Percentiles rank a stretch among this genome's conserved stretches.
These are phyloP conservation scores for Lachancea quebecensis DNA, from an alignment of 805 yeast genomes.

Conservation along the genomic window DNA sequence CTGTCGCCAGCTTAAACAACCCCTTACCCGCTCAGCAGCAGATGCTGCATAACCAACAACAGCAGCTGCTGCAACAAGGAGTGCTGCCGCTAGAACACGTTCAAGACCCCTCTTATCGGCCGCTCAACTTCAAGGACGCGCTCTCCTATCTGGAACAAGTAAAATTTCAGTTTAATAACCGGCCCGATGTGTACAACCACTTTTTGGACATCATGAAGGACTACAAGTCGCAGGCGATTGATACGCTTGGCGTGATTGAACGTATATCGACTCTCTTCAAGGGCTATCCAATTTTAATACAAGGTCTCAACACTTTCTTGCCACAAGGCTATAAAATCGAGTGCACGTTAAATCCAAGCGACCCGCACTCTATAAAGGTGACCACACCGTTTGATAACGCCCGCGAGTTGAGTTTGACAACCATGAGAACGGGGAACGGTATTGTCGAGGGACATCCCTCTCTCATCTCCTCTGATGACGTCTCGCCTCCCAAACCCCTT, in stretches of 20 bases:
- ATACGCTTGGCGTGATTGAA: conserved; percentile 97
- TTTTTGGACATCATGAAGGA: conserved; percentile 98
- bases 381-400: conserved; percentile 94
- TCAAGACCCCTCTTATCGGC: conserved; percentile 45
- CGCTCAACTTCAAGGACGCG: conserved; percentile 94
- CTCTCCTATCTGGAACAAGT: conserved; percentile 92
- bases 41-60: conserved; percentile 11
- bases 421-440: neutral
- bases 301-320: conserved; percentile 94
- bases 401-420: conserved; percentile 1
- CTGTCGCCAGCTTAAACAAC: conserved; percentile 28
- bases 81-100: conserved; percentile 37
- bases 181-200: conserved; percentile 93
- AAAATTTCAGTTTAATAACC: conserved; percentile 81
- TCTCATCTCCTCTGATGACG: neutral
- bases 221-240: conserved; percentile 90
- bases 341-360: conserved; percentile 82
- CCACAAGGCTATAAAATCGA: conserved; percentile 96
- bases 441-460: neutral
- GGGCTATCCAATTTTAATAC: conserved; percentile 89
- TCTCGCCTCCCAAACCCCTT: neutral
- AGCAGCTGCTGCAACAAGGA: conserved; percentile 14
- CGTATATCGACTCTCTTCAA: conserved; percentile 85
- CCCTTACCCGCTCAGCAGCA: conserved; percentile 22
- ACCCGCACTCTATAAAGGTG: conserved; percentile 91